Evolutionary conservation across 140 eudicot species (phyloP), one percentile per base, ranked within the genome.

Genomic region (Ambrosia hybrid): DNA sequence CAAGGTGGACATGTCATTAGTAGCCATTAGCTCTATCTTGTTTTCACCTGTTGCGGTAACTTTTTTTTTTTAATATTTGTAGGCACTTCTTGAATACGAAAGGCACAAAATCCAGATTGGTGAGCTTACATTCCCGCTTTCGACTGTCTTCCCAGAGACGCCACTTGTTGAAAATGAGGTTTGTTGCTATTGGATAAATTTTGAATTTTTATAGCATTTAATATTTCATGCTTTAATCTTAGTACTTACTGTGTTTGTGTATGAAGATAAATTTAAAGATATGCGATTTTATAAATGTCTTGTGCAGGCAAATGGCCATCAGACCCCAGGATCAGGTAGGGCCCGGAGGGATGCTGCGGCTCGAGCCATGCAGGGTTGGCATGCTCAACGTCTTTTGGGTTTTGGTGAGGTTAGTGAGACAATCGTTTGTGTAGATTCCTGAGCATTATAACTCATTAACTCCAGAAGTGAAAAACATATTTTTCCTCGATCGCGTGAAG

Each of bases 331-430:
- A 76, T 79, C 98, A 38, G 98, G 96, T 57, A 85, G 96, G 85
- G 97, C 89, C 56, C 81, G 96, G 49, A 89, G 98, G 79, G 98
- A 93, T 77, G 83, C 98, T 74, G 96, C 98, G 58, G 87, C 97
- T 84, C 98, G 98, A 68, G 97, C 98, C 71, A 89, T 90, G 97
- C 97, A 93, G 79, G 96, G 98, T 57, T 93, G 98, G 98, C 98
- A 93, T 73, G 81, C 77, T 45, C 96, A 87, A 60, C 93, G 98
- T 37, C 86, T 81, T 43, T 76, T 66, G 68, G 88, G 86, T 60
- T 70, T 67, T 67, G 91, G 95, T 56, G 98, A 93, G 91, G 95
- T 90, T 70, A 81, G 93, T 62, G 81, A 85, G 67, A 86, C 80
- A 48, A 63, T 86, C 36, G 65, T 14, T 61, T 59, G 43, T 21